These are phyloP conservation scores for Achlya hypogyna DNA, from an alignment of 352 stramenopile species.

Conservation along the genomic window DNA sequence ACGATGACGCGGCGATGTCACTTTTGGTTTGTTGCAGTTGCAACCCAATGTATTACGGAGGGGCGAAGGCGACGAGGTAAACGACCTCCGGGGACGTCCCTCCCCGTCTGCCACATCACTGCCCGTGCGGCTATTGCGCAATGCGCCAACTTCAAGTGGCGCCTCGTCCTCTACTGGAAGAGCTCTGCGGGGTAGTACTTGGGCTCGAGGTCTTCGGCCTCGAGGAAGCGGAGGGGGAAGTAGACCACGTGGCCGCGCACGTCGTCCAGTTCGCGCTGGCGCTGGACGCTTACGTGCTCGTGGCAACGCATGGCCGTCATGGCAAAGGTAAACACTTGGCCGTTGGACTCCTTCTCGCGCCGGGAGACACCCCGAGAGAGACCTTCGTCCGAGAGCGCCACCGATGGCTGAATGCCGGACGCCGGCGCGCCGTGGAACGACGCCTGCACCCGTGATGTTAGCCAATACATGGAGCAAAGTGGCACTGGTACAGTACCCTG, in stretches of 20 bases:
- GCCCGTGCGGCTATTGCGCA: neutral
- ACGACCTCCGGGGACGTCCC: neutral
- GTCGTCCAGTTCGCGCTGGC: constrained; percentile 56
- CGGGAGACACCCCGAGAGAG: neutral
- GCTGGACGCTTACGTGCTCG: constrained; percentile 42
- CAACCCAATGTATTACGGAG: neutral
- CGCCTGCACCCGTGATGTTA: too few relatives aligned
- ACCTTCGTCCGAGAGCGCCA: neutral
- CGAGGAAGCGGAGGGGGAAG: constrained; percentile 79
- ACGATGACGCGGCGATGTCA: neutral
- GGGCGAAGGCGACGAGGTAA: neutral
- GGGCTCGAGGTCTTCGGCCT: constrained; percentile 69
- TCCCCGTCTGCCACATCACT: neutral
- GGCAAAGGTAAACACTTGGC: constrained; percentile 34
- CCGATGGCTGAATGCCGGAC: neutral
- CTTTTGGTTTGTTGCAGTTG: neutral
- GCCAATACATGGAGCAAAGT: too few relatives aligned
- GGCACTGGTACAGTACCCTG: too few relatives aligned
- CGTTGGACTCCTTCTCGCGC: constrained; percentile 7
- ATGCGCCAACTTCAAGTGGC: constrained; percentile 12
- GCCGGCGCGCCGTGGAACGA: neutral
- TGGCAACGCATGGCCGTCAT: constrained; percentile 70
- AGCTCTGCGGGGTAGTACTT: constrained; percentile 67
- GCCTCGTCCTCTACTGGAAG: constrained; percentile 48
- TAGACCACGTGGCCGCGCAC: constrained; percentile 78